phyloP scores from a whole-genome alignment of 176 grass and related monocot genomes.

The Phyllostachys edulis region DNA sequence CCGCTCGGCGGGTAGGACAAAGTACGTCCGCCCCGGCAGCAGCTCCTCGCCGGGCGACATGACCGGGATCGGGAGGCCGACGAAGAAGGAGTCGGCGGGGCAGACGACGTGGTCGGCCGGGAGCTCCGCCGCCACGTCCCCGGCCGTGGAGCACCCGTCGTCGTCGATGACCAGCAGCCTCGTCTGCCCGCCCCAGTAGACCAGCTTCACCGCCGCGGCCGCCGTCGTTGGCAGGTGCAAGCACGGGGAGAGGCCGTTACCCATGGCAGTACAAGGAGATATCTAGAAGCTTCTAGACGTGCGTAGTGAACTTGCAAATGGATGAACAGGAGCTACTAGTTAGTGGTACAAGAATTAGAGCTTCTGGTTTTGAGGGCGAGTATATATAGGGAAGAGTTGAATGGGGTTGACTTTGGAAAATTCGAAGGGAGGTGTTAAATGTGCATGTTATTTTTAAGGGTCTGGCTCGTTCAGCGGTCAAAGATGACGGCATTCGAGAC shows the following conservation, averaged over 20 bases:
- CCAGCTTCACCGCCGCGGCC: constrained; percentile 12
- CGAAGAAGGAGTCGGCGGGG: constrained; percentile 72
- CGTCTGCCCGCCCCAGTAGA: constrained; percentile 72
- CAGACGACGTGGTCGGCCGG: constrained; percentile 50
- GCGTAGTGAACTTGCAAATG: not conserved
- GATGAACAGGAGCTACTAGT: not conserved
- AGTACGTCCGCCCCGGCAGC: constrained; percentile 62
- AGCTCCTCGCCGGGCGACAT: constrained; percentile 51
- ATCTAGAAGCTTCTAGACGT: constrained; percentile 34
- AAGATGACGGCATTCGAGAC: constrained; percentile 26
- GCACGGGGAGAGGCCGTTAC: constrained; percentile 63
- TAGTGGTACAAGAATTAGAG: not conserved
- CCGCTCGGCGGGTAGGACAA: constrained; percentile 60
- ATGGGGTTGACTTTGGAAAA: constrained; percentile 52
- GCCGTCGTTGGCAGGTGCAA: constrained; percentile 19
- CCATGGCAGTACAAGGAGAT: constrained; percentile 37
- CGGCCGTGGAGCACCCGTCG: constrained; percentile 29
- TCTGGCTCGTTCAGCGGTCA: constrained; percentile 41
- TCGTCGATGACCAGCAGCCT: constrained; percentile 4
- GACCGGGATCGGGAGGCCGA: constrained; percentile 67
- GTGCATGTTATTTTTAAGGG: not conserved
- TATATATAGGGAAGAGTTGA: constrained; percentile 9
- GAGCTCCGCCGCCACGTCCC: constrained; percentile 50
- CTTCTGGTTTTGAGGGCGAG: not conserved
- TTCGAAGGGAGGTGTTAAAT: constrained; percentile 12